Evolutionary conservation across 495 filamentous ascomycete species (phyloP), one percentile per base, ranked within the genome.

Genomic region (Penicillium silybi): DNA sequence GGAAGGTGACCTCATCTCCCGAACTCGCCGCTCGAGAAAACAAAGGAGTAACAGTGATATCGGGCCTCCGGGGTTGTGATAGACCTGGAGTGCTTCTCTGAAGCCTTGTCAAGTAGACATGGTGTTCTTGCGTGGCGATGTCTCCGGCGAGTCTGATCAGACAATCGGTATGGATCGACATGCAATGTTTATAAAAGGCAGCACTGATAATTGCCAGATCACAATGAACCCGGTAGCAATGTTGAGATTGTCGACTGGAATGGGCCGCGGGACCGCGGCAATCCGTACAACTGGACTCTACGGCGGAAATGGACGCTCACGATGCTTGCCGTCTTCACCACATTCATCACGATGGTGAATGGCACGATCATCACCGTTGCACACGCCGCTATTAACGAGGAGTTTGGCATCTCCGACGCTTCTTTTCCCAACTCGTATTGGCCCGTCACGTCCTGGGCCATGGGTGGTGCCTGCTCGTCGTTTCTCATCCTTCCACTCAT

Each of bases 201-300:
- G 13, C 40, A 37, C 46, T 54, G 25, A 50, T 22, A 15, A 44
- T 25, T 4, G 15, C 23, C 19, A 66, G 60, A 66, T 34, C 60
- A 64, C 41, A 46, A 58, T 46, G 50, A 48, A 1, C 44, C 56
- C 6, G 43, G 18, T 16, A 54, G 39, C 17, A 40, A 61, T 27
- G 53, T 65, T 39, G 65, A 59, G 17, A 57, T 70, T 37, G 59
- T 70, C n/a, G 66, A 74, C 45, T 82, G 78, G 73, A 64, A 77
- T 58, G 74, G 75, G 45, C 67, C 75, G 6, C 58, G 71, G 15
- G 81, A 85, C 59, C 71, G 73, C 1, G 69, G 64, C 15, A 84
- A 85, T 53, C 83, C 83, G 7, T 76, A 74, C 68, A 85, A 85
- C 66, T 86, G 83, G 83, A 68, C 83, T 9, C 46, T 63, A 15